Base-by-base conservation (phyloP, 768 basidiomycete genomes). In the Naematelia encephala region DNA sequence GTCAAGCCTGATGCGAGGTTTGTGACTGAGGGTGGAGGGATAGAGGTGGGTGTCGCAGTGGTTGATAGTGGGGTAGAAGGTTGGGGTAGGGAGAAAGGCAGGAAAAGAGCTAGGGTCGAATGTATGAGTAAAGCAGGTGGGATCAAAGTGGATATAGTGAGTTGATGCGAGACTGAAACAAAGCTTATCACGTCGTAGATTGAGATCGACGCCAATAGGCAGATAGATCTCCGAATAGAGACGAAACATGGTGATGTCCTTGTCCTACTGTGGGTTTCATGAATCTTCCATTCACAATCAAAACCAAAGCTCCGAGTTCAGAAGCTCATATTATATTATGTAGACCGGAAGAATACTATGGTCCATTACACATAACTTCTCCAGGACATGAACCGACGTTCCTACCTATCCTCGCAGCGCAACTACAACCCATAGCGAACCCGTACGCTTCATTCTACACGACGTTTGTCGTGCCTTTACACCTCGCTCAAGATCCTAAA, bases 181-280 rank as follows among this genome's bases (percentile, higher is more conserved):
- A n/a, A 12, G 26, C 21, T 21, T 22, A 43, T 23, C 30, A 53
- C 39, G 56, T 47, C 29, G 1, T 25, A 73, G 72, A 45, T 73
- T 27, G 69, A 69, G 19, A 25, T 73, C 12, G 65, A 68, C 14
- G n/a, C 50, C 3, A 60, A 67, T 29, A 58, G 72, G 4, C 72
- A 73, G 49, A 48, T 70, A 16, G 72, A 73, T 55, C 19, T 73
- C 22, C 66, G 60, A 44, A 59, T 73, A 4, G 67, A 70, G 19
- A 67, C 67, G 11, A 73, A 67, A 48, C 50, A 63, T 2, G 72
- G 69, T 2, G 72, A 73, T 55, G 62, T 73, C 3, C 39, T 73
- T 27, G 56, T 73, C 0, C 43, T 73, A 4, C 60, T 73, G 68
- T 73, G 42, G 59, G 71, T 49, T 10, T n/a, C 11, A 42, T 25